Evolutionary conservation across 352 stramenopile species (phyloP), one percentile per base, ranked within the genome.

Genomic region (Salisapilia sapeloensis): DNA sequence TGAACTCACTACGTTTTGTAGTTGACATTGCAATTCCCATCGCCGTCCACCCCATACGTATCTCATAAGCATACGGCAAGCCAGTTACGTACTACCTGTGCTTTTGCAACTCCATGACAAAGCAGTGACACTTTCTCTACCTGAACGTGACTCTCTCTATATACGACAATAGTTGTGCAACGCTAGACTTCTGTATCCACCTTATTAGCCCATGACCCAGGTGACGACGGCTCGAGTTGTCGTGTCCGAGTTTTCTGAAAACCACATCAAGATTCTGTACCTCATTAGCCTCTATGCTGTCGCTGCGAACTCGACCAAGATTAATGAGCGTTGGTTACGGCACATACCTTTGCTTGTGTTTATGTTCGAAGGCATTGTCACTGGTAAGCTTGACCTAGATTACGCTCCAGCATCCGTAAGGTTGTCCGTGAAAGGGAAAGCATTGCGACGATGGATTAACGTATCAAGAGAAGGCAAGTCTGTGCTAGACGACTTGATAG

Each of bases 241-340:
- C n/a, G n/a, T n/a, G n/a, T n/a, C n/a, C n/a, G 67, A 90, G 18
- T 53, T 97, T 9, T 93, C 85, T 31, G 58, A 94, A 37, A 97
- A 97, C 50, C 92, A 98, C 50, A 95, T 96, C 56, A 89, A 95
- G 37, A 44, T 98, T 30, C 57, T 98, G 5, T 97, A 97, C 53
- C 62, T 97, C 37, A 85, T 97, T 41, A 92, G 79, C 22, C 46
- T 97, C 27, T 97, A 98, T 53, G 90, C 92, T 5, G 64, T 91
- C 32, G 74, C 79, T 22, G 83, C 86, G 16, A 76, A 81, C 35
- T 77, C 74, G 29, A 69, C 67, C 17, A 74, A 92, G 29, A 76
- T 94, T 37, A 95, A 94, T 36, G 90, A 97, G 50, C 57, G 85
- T 25, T 98, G 93, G 93, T 80, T 98, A 35, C 74, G 92, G 25